Conservation (phyloP, 2,329 filamentous ascomycete genomes). For the Hymenoscyphus infarciens region DNA sequence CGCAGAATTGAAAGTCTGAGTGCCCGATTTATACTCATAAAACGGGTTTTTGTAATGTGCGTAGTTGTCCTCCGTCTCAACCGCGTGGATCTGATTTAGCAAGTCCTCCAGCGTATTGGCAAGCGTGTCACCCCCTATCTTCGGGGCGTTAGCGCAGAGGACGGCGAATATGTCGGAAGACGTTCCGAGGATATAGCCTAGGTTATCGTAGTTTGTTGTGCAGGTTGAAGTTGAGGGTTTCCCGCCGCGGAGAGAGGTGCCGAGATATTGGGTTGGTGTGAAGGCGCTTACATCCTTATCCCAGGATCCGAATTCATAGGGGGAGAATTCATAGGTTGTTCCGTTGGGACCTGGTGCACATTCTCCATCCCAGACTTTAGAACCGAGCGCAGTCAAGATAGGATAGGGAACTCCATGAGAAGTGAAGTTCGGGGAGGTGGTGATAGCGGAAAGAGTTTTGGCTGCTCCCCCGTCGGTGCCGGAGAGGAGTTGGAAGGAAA, state of each 20-base stretch:
- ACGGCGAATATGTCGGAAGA: constrained; percentile 41
- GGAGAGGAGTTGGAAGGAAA: constrained; percentile 26
- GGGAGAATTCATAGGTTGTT: constrained; percentile 62
- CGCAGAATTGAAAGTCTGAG: constrained; percentile 36
- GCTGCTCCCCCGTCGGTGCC: constrained; percentile 18
- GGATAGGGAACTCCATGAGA: constrained; percentile 41
- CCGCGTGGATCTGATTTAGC: constrained; percentile 32
- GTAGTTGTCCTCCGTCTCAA: constrained; percentile 32
- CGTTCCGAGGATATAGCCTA: constrained; percentile 46
- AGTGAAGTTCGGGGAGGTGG: constrained; percentile 40
- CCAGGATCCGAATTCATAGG: constrained; percentile 64
- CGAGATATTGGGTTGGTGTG: constrained; percentile 56
- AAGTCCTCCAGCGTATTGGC: constrained; percentile 31
- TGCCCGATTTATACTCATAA: constrained; percentile 42
- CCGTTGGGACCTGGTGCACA: constrained; percentile 45
- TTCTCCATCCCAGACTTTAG: constrained; percentile 36
- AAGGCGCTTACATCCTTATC: constrained; percentile 59
- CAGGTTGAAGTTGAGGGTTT: constrained; percentile 37
- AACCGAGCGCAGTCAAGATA: constrained; percentile 42
- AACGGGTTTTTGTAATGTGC: constrained; percentile 61
- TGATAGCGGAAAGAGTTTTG: constrained; percentile 27
- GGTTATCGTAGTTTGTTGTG: constrained; percentile 45
- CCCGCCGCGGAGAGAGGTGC: constrained; percentile 54
- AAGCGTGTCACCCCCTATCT: constrained; percentile 19
- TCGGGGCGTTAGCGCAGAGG: constrained; percentile 18